Percentiles rank a stretch among this genome's conserved stretches.
These are phyloP conservation scores for Buxus sempervirens DNA, from an alignment of 164 flowering plant genomes.

Conservation along the genomic window DNA sequence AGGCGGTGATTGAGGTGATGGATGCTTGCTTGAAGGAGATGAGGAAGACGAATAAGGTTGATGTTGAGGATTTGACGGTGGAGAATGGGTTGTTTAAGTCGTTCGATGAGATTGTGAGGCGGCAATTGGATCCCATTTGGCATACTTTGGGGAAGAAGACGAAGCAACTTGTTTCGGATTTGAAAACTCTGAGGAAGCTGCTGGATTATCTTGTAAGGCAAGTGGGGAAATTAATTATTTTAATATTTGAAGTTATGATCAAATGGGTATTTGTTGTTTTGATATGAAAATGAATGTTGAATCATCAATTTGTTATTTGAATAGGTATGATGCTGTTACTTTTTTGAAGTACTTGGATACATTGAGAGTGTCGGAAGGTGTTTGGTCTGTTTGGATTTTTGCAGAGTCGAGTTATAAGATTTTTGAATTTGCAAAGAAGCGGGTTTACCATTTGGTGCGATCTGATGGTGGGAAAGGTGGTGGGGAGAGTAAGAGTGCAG, in stretches of 20 bases:
- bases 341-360: conserved; percentile 95
- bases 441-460: conserved; percentile 26
- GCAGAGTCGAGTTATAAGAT: conserved; percentile 95
- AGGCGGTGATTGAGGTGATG: conserved; percentile 85
- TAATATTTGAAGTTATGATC: conserved; percentile 18
- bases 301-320: too few relatives aligned
- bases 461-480: conserved; percentile 43
- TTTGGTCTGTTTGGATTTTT: conserved; percentile 94
- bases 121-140: conserved; percentile 98
- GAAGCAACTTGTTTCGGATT: conserved; percentile 91
- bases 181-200: conserved; percentile 88
- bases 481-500: conserved; percentile 29
- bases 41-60: conserved; percentile 96
- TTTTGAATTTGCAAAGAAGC: conserved; percentile 46
- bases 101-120: conserved; percentile 91
- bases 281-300: too few relatives aligned
- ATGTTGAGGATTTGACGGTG: conserved; percentile 93
- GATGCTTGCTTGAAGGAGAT: conserved; percentile 98
- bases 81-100: conserved; percentile 95
- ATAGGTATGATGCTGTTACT: conserved; percentile 92
- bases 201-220: conserved; percentile 94
- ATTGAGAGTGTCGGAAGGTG: conserved; percentile 90
- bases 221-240: not conserved
- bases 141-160: conserved; percentile 93
- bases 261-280: too few relatives aligned